Evolutionary conservation across 371 early-diverging fungal genomes (phyloP), one percentile per base, ranked within the genome.

Genomic region (Thermomucor indicae-seudaticae): DNA sequence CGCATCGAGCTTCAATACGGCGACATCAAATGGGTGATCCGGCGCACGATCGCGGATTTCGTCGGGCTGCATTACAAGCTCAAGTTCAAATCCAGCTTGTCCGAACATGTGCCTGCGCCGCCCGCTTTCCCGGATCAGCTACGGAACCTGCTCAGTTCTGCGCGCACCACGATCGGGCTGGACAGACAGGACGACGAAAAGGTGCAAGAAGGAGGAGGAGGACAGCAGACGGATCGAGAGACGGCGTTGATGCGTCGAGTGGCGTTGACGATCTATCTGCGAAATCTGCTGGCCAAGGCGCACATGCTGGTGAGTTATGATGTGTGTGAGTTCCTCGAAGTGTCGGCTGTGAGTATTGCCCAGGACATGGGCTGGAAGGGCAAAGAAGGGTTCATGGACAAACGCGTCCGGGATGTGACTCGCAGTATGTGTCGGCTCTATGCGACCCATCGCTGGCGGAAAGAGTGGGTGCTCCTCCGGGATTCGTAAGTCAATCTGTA

Each of bases 281-380:
- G 79, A 10, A 53, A 68, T 27, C 53, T 89, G 14, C 56, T 90
- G 6, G 60, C 70, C n/a, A 70, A 58, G 16, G 71, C 85, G 24
- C 88, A 84, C 45, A 69, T 86, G 63, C 63, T 70, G 6, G 78
- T 84, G 11, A 80, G 78, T 4, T 81, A 78, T 49, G 89, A 91
- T 49, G 61, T 92, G n/a, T 88, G 85, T 57, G 89, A 86, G 38
- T 92, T 92, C 55, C 58, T 92, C 45, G 90, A 91, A 57, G 58
- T 91, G 22, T 88, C 89, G 20, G 78, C 83, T 6, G 71, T 83
- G 47, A 87, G 88, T 39, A 78, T 92, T 40, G 72, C 75, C n/a
- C 82, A 78, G 39, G 88, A 86, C 51, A 83, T 88, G 75, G 89
- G 91, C 2, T 90, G 90, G 90, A 92, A 92, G 53, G 90, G 90